Evolutionary conservation across 345 rosid genomes (phyloP), one percentile per base, ranked within the genome.

Genomic region (Lepidium aucheri): DNA sequence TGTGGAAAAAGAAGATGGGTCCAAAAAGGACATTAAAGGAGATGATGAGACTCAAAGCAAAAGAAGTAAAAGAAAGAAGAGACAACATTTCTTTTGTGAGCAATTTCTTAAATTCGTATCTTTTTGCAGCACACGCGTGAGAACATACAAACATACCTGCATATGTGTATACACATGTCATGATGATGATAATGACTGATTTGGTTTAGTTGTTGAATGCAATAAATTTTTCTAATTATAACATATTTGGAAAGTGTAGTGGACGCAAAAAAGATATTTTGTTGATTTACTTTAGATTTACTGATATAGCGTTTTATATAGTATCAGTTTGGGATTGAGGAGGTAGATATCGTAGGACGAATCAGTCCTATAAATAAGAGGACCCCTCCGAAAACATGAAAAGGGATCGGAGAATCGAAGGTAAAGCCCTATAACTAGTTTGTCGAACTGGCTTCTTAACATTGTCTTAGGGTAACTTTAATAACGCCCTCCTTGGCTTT

Each of bases 11-110:
- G 76, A 43, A 43, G 67, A 73, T 59, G 76, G 62, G 72, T 65
- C 76, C 76, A 73, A 73, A 73, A 65, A 73, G 76, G 57, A 66
- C 50, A 43, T 13, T 50, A 45, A 64, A 65, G 38, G 62, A 59
- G 61, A 58, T 65, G 45, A 72, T 65, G 60, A 73, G 67, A 58
- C 55, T 9, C 61, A 65, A 63, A 66, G 43, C 67, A 20, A 33
- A 63, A 43, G 17, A 20, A 20, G 11, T 34, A 53, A 64, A 39
- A 56, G 50, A 64, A 41, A 49, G 46, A 49, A 18, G 50, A 57
- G 60, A 57, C 70, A 55, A 46, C 49, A 20, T 34, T 50, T 39
- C 36, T 33, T 41, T 47, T 71, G 65, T 63, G 24, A 43, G 15
- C 28, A 34, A 13, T 58, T 58, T 42, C 20, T 72, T 72, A 46